Percentiles rank a stretch among this genome's conserved stretches.
These are phyloP conservation scores for Bacidia rubella DNA, from an alignment of 495 filamentous ascomycete genomes.

Conservation along the genomic window DNA sequence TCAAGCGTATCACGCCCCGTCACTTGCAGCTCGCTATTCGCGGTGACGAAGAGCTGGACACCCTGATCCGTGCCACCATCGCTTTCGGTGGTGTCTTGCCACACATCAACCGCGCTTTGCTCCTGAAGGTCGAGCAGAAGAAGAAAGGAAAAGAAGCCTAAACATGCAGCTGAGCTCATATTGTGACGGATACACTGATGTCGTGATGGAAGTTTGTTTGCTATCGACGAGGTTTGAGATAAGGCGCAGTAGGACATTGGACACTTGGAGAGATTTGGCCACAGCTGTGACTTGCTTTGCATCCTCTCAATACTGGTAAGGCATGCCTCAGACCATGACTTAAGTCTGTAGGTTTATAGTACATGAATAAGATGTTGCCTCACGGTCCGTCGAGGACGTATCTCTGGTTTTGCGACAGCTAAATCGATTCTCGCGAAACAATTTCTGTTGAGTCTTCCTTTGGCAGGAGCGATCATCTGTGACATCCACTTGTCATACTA, in stretches of 20 bases:
- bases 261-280: not conserved
- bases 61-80: conserved; percentile 92
- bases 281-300: not conserved
- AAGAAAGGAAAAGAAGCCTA: conserved; percentile 54
- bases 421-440: too few relatives aligned
- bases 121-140: conserved; percentile 99
- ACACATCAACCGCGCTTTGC: conserved; percentile 93
- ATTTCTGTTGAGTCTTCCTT: too few relatives aligned
- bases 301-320: not conserved
- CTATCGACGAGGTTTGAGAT: not conserved
- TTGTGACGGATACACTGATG: not conserved
- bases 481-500: too few relatives aligned
- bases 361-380: not conserved
- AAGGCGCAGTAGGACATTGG: not conserved
- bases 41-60: conserved; percentile 96
- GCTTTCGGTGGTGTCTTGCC: conserved; percentile 96
- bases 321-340: not conserved
- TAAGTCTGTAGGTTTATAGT: not conserved
- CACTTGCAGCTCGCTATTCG: conserved; percentile 97
- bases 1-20: conserved; percentile 98
- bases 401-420: too few relatives aligned
- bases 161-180: not conserved
- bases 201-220: not conserved
- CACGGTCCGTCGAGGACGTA: not conserved
- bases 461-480: too few relatives aligned